Evolutionary conservation across 768 basidiomycete species (phyloP), one percentile per base, ranked within the genome.

Genomic region (Mycena sanguinolenta): DNA sequence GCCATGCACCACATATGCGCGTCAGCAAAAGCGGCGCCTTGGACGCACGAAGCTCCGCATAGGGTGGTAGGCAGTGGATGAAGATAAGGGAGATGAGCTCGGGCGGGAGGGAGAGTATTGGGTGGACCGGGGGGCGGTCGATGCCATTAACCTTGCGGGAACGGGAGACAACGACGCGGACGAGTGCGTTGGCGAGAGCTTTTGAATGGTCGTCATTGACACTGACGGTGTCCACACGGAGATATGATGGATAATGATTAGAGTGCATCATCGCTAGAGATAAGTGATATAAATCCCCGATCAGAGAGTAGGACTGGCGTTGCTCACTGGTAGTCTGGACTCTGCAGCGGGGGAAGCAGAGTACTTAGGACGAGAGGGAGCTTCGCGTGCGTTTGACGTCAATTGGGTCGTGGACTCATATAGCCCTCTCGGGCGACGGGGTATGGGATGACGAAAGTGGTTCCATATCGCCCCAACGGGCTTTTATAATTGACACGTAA

Each of bases 1-100:
- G 64, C 64, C 64, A 65, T 28, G 28, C 30, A 3, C 64, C 55
- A 46, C 64, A 65, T 16, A 65, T 50, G 17, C 32, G 54, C 30
- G 64, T 58, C 42, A 65, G n/a, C 16, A 65, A 28, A 13, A 65
- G n/a, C 3, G 64, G 64, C 16, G 64, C 64, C 21, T 28, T 46
- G 21, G 21, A n/a, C 3, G 64, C 28, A 17, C n/a, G 39, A 3
- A 65, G 55, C 25, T 64, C 39, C 28, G 53, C 55, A 10, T 6
- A 23, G 8, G 23, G 10, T 10, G 64, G 64, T 8, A 65, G 64
- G 23, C 64, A 65, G 55, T 65, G 57, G 44, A 65, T 3, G 46
- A 65, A 65, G 27, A 65, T 57, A 12, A 25, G 17, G 42, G 64
- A 36, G 44, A 65, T 10, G 3, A 65, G 64, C 49, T 65, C 64